These are phyloP conservation scores for Cicer pinnatifidum DNA, from an alignment of 306 rosid species.

Conservation along the genomic window DNA sequence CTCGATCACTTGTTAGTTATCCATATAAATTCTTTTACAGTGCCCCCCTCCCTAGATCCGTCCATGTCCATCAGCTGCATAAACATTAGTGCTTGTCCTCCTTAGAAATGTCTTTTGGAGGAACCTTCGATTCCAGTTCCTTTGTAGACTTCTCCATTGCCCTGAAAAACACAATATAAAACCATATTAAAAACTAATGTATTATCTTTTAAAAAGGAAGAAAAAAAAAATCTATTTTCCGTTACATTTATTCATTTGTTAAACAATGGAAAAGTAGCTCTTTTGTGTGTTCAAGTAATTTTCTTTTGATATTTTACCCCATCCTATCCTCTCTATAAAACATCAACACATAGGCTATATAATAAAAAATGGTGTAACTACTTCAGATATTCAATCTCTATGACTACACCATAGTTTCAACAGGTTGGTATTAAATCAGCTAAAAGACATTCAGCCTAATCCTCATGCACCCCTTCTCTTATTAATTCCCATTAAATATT, in stretches of 20 bases:
- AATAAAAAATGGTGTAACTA: background rate
- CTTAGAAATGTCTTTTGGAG: slow-evolving; percentile 51
- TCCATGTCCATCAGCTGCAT: background rate
- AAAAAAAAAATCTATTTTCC: background rate
- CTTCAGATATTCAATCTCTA: background rate
- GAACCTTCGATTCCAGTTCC: slow-evolving; percentile 55
- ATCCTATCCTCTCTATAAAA: slow-evolving; percentile 2
- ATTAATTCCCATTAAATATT: background rate
- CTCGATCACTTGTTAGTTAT: too few species aligned
- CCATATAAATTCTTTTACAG: too few species aligned
- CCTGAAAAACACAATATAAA: slow-evolving; percentile 42
- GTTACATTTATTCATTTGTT: background rate
- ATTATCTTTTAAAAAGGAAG: too few species aligned
- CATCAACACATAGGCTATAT: background rate
- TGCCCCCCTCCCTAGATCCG: too few species aligned
- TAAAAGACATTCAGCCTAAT: background rate
- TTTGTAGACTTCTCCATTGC: slow-evolving; percentile 49
- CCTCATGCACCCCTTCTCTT: slow-evolving; percentile 3
- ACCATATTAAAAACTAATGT: background rate
- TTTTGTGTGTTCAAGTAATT: background rate
- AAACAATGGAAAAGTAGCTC: background rate
- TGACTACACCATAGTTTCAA: background rate
- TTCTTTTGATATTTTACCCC: background rate
- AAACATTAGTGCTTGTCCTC: slow-evolving; percentile 50
- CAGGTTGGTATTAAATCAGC: background rate